Conservation (phyloP, 306 rosid genomes). For the Cicer chorassanicum region DNA sequence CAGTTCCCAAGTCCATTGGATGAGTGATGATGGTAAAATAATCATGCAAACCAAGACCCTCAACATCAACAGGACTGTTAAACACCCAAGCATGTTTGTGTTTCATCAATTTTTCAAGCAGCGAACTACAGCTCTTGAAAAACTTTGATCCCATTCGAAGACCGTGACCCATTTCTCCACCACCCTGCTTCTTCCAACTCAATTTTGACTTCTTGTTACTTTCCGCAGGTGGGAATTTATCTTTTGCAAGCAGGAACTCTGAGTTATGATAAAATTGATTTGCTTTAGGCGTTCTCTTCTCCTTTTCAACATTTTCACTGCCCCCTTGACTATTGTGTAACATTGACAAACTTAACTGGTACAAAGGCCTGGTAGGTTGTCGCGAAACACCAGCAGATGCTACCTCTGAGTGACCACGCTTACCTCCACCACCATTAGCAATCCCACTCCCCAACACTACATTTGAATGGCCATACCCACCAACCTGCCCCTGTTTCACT, state of each 20-base stretch:
- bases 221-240: conserved; percentile 88
- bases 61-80: conserved; percentile 83
- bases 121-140: conserved; percentile 84
- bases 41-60: conserved; percentile 86
- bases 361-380: conserved; percentile 66
- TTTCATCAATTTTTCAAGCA: conserved; percentile 91
- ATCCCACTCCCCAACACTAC: conserved; percentile 45
- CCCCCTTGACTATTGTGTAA: conserved; percentile 74
- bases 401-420: conserved; percentile 72
- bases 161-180: conserved; percentile 64
- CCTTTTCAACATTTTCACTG: conserved; percentile 80
- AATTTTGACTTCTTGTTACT: conserved; percentile 80
- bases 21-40: conserved; percentile 74
- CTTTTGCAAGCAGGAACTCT: conserved; percentile 91
- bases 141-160: conserved; percentile 76
- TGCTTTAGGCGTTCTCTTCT: conserved; percentile 94
- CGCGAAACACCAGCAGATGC: conserved; percentile 65
- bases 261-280: conserved; percentile 87
- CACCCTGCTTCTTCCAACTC: conserved; percentile 73
- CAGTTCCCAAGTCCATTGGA: conserved; percentile 95
- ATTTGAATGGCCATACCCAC: conserved; percentile 52
- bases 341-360: conserved; percentile 68
- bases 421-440: conserved; percentile 56
- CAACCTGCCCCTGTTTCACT: conserved; percentile 70
- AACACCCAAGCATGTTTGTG: conserved; percentile 97